These are phyloP conservation scores for Ciborinia camelliae DNA, from an alignment of 2,329 filamentous ascomycete genomes.

Conservation along the genomic window DNA sequence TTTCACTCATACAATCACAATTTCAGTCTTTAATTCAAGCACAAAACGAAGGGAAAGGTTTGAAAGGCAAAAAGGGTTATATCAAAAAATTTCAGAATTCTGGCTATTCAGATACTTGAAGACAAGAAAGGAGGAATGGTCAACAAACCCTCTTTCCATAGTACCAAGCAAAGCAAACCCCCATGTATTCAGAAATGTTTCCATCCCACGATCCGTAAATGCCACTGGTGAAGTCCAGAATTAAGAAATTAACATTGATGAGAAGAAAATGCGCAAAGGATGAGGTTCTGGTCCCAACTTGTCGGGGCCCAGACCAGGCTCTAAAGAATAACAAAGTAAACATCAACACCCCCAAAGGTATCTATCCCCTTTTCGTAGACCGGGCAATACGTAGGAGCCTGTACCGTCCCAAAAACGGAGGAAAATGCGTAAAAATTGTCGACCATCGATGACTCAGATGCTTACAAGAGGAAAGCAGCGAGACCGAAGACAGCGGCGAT, in stretches of 20 bases:
- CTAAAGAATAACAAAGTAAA: conserved; percentile 20
- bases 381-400: conserved; percentile 25
- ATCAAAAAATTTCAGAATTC: conserved; percentile 12
- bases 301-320: conserved; percentile 12
- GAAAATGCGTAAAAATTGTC: conserved; percentile 26
- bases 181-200: neutral
- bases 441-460: conserved; percentile 21
- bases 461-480: conserved; percentile 37
- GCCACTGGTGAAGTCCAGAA: conserved; percentile 7
- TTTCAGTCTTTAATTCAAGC: neutral
- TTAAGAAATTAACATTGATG: conserved; percentile 6
- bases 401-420: conserved; percentile 23
- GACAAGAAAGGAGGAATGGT: conserved; percentile 13
- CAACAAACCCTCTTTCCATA: neutral
- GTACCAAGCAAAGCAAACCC: neutral
- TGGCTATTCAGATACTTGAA: neutral
- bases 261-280: conserved; percentile 7
- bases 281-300: conserved; percentile 12
- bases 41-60: neutral
- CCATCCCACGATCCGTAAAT: conserved; percentile 11
- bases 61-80: neutral
- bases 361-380: conserved; percentile 32
- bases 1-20: neutral
- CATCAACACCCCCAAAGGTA: conserved; percentile 21
- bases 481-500: conserved; percentile 26